Evolutionary conservation across 768 basidiomycete genomes (phyloP).

Genomic region (Calvatia gigantea): DNA sequence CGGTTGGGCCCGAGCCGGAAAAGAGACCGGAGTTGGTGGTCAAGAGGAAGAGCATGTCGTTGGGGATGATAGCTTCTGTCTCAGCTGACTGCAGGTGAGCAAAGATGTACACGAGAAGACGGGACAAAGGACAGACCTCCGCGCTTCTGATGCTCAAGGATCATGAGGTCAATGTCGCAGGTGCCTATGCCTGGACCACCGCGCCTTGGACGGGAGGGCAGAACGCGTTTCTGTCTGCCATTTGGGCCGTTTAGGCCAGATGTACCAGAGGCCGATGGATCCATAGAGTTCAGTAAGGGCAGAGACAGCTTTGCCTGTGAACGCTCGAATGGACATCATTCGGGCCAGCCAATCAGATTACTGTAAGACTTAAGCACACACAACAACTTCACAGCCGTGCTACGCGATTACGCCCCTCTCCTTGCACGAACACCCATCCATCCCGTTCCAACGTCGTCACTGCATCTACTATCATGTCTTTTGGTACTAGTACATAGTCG

Average conservation of each 20-base stretch:
- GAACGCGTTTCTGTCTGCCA: conserved; percentile 68
- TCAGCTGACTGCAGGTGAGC: conserved; percentile 44
- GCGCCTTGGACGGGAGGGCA: conserved; percentile 77
- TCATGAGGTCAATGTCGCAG: conserved; percentile 78
- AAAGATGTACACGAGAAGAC: conserved; percentile 8
- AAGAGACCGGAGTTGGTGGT: conserved; percentile 58
- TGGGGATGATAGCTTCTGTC: conserved; percentile 68
- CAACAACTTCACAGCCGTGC: conserved; percentile 22
- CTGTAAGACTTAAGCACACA: conserved; percentile 5
- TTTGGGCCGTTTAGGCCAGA: conserved; percentile 15
- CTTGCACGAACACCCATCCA: conserved; percentile 47
- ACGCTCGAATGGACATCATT: not conserved
- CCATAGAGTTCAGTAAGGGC: not conserved
- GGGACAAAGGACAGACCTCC: conserved; percentile 51
- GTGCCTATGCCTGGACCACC: conserved; percentile 79
- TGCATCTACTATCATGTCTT: conserved; percentile 37
- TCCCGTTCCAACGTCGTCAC: conserved; percentile 40
- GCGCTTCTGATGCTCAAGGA: conserved; percentile 76
- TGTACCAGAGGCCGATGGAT: conserved; percentile 4
- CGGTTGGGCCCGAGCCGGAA: conserved; percentile 36
- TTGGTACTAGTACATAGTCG: conserved; percentile 58
- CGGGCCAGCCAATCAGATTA: conserved; percentile 11
- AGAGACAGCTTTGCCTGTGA: not conserved
- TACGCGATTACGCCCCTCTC: conserved; percentile 18
- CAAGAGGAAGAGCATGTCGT: conserved; percentile 61